These are phyloP conservation scores for Cordyceps cicadae DNA, from an alignment of 2,329 filamentous ascomycete genomes.

Conservation along the genomic window DNA sequence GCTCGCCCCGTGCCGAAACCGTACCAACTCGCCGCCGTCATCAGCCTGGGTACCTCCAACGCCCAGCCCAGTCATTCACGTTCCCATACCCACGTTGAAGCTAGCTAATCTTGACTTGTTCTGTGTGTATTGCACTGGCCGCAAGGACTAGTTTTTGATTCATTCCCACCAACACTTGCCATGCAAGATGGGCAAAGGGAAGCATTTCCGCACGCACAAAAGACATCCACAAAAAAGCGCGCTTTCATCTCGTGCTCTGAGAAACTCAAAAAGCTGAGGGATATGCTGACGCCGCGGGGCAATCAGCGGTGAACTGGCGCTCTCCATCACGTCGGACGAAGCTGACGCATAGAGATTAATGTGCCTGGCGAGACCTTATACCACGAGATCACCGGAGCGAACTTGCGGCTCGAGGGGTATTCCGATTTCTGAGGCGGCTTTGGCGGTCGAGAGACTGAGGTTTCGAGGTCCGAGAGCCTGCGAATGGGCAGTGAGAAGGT, in stretches of 20 bases:
- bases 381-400: slow-evolving; percentile 37
- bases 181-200: slow-evolving; percentile 39
- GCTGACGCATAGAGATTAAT: slow-evolving; percentile 44
- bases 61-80: neutral
- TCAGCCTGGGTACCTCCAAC: neutral
- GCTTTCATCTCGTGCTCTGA: slow-evolving; percentile 48
- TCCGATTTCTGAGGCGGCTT: neutral
- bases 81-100: neutral
- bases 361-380: slow-evolving; percentile 44
- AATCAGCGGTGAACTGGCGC: slow-evolving; percentile 38
- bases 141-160: slow-evolving; percentile 93
- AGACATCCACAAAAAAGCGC: slow-evolving; percentile 89
- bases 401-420: slow-evolving; percentile 30
- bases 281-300: slow-evolving; percentile 24
- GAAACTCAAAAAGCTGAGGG: slow-evolving; percentile 35
- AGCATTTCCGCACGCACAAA: slow-evolving; percentile 77
- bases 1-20: neutral
- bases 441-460: neutral
- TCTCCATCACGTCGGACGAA: slow-evolving; percentile 32
- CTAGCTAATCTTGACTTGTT: slow-evolving; percentile 41
- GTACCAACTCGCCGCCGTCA: neutral
- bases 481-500: neutral
- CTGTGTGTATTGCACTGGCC: slow-evolving; percentile 75
- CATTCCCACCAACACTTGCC: slow-evolving; percentile 49
- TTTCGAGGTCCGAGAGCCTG: slow-evolving; percentile 7